Evolutionary conservation across 1,284 basidiomycete species (phyloP), one percentile per base, ranked within the genome.

Genomic region (Puccinia hordei): DNA sequence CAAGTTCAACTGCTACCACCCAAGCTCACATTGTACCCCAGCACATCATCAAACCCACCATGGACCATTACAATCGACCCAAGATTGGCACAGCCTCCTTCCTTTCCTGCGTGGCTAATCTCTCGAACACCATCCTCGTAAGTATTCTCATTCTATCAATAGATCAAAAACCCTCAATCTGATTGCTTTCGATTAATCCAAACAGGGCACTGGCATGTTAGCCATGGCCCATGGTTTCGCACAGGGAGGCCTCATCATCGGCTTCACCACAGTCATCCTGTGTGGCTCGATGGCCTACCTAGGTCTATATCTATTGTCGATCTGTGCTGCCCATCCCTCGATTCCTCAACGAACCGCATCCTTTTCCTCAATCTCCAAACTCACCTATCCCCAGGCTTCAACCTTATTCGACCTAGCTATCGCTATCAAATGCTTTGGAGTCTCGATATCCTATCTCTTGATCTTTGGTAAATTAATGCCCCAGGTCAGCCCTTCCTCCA

Each of bases 391-490:
- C 24, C 89, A 88, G 51, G 92, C 92, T 0, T 92, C 92, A 0
- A 88, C 93, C 76, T 92, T 93, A 85, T 94, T 96, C 83, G 93
- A 99, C 86, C 89, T 91, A 2, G 95, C 96, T 9, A 98, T 99
- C 83, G 95, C 95, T 1, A 91, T 92, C 85, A 98, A 98, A 86
- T 98, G 94, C 86, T 96, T 96, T 85, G 97, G 97, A 44, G 97
- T 99, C 10, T 95, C 93, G 51, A 92, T 97, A 83, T 96, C 94
- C 88, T 93, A 86, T 73, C 89, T 86, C 55, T 83, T 83, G 81
- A 85, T 85, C 51, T 83, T 82, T 55, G 73, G 63, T 71, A 78
- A 22, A 8, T 89, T 98, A 73, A 92, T 98, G 89, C 96, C 97
- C 0, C 95, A 91, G 84, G 96, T 98, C n/a, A 90, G 95, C 46